Evolutionary conservation across 495 filamentous ascomycete species (phyloP), one percentile per base, ranked within the genome.

Genomic region (Penicillium odoratum): DNA sequence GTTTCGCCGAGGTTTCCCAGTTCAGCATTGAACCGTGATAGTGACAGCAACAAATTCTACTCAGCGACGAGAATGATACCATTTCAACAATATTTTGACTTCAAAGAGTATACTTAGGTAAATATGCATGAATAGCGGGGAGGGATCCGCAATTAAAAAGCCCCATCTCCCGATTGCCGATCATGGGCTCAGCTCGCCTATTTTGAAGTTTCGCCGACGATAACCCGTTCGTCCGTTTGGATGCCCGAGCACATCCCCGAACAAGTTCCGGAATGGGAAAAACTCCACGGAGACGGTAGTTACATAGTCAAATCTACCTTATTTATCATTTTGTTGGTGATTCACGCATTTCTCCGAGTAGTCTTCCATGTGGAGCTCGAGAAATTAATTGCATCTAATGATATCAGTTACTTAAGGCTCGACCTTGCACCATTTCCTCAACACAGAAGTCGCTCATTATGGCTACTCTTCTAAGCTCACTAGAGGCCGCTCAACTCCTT

Each of bases 1-100:
- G 51, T 64, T 64, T 67, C 61, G 46, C 64, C 64, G 64, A 67
- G 49, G 53, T 66, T 61, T 66, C 53, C 42, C 64, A 63, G 18
- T 26, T 9, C 36, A 57, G 48, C 54, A 34, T 21, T 21, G 21
- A 21, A 21, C 21, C 2, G 21, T 21, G 1, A 21, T 21, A 21
- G 21, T 21, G 2, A 21, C 21, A 21, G 21, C 21, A 21, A 21
- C 21, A 21, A 21, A 2, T 21, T 21, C 21, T 21, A 21, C 21
- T 21, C 21, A 1, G 21, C 21, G 21, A 21, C 21, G 21, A 21
- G 21, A 21, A 21, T 21, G 1, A 21, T 21, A 21, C 42, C 64
- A 63, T 15, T 26, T 9, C 36, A 57, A 43, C 54, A 21, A 36
- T 36, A 36, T 10, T 1, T 9, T 36, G 4, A 28, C 18, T 29